These are phyloP conservation scores for Kockovaella imperatae DNA, from an alignment of 768 basidiomycete genomes.

Conservation along the genomic window DNA sequence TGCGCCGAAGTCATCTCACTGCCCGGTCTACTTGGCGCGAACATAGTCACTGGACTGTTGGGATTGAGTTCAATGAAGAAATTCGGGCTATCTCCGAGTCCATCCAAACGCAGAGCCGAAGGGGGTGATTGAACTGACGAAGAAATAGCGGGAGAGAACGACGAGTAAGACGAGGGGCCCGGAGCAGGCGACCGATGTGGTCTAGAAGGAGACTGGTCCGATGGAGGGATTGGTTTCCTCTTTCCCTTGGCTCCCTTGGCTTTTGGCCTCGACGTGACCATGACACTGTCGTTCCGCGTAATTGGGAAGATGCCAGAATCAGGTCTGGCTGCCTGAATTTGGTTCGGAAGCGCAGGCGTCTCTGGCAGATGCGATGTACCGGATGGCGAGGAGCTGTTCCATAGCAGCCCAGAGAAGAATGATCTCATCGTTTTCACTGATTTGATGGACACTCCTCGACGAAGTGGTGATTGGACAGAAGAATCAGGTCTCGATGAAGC, in stretches of 20 bases:
- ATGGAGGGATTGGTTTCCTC: not conserved
- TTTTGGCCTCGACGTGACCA: conserved; percentile 1
- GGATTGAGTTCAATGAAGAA: conserved; percentile 30
- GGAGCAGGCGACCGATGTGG: not conserved
- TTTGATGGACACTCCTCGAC: conserved; percentile 28
- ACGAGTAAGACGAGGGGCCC: not conserved
- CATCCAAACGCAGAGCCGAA: not conserved
- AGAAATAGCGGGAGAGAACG: not conserved
- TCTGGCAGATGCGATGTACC: conserved; percentile 1
- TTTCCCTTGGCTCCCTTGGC: not conserved
- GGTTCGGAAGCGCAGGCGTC: conserved; percentile 7
- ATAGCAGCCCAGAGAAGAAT: conserved; percentile 28
- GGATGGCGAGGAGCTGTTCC: not conserved
- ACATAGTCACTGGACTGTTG: conserved; percentile 27
- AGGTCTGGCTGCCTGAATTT: conserved; percentile 20
- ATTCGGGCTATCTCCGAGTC: conserved; percentile 3
- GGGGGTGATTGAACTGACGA: not conserved
- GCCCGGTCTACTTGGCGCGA: conserved; percentile 7
- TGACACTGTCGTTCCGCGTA: conserved; percentile 1
- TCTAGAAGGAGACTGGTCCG: not conserved
- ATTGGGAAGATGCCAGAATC: conserved; percentile 31
- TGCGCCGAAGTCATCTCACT: conserved; percentile 6
- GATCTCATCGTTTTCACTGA: conserved; percentile 28
- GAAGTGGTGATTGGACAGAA: not conserved
- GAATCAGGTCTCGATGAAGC: not conserved